Percentiles rank a stretch among this genome's conserved stretches.
Conservation (phyloP, 2,329 filamentous ascomycete genomes). For the Elsinoe ampelina region DNA sequence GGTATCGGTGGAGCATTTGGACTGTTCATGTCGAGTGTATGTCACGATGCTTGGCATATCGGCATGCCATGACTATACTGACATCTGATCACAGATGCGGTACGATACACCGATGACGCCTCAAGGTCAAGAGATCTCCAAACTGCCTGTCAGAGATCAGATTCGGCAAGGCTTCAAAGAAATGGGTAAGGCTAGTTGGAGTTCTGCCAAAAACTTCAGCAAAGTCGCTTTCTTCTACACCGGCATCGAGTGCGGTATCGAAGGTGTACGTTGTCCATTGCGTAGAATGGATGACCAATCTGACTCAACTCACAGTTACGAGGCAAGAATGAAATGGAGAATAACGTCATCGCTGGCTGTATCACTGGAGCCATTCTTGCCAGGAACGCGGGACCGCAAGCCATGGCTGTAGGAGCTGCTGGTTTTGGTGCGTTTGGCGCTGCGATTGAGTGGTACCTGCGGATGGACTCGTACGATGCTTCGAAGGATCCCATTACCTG, state of each 20-base stretch:
- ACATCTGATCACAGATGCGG: slow-evolving; percentile 60
- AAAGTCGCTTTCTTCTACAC: slow-evolving; percentile 84
- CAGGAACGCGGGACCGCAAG: slow-evolving; percentile 79
- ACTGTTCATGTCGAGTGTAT: slow-evolving; percentile 93
- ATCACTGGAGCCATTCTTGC: slow-evolving; percentile 84
- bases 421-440: slow-evolving; percentile 90
- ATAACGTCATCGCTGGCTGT: slow-evolving; percentile 81
- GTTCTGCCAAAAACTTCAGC: slow-evolving; percentile 88
- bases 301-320: slow-evolving; percentile 40
- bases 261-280: slow-evolving; percentile 46
- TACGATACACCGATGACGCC: slow-evolving; percentile 57
- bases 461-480: slow-evolving; percentile 48
- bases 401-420: slow-evolving; percentile 74
- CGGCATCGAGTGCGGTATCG: slow-evolving; percentile 92
- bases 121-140: slow-evolving; percentile 43
- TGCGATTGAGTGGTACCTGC: slow-evolving; percentile 87
- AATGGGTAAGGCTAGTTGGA: slow-evolving; percentile 78
- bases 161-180: slow-evolving; percentile 81
- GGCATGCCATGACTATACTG: neutral
- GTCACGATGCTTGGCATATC: slow-evolving; percentile 26
- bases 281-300: no score
- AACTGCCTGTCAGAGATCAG: slow-evolving; percentile 74
- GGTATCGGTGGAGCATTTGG: slow-evolving; percentile 89
- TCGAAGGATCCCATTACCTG: slow-evolving; percentile 30
- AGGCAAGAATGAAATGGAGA: slow-evolving; percentile 86